A percentile compares a stretch with the other conserved stretches of the same genome.
Evolutionary conservation across 2,329 filamentous ascomycete species (phyloP).

Genomic region (Colletotrichum lini): DNA sequence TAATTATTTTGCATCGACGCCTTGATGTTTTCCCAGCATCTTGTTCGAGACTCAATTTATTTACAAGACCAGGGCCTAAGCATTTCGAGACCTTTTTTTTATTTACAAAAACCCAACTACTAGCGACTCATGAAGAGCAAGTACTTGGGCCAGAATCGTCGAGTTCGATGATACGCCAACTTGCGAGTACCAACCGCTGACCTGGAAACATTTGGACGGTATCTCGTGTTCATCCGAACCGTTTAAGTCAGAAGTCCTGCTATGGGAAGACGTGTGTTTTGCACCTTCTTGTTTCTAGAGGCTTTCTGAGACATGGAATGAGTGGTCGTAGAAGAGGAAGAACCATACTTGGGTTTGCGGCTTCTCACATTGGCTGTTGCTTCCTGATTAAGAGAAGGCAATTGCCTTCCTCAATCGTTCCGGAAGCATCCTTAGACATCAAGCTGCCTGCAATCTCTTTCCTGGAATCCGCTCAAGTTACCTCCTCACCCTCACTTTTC

Average conservation of each 20-base stretch:
- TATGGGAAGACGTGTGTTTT: neutral
- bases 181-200: neutral
- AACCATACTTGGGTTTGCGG: neutral
- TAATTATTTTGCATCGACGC: conserved; percentile 4
- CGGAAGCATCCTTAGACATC: neutral
- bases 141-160: neutral
- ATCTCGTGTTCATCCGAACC: neutral
- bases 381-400: conserved; percentile 2
- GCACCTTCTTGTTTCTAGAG: neutral
- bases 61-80: too few species aligned
- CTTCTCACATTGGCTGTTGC: neutral
- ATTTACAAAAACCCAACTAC: too few species aligned
- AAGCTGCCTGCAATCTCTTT: neutral
- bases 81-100: neutral
- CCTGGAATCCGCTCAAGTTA: too few species aligned
- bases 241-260: neutral
- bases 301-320: neutral
- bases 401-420: neutral
- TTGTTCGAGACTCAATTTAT: too few species aligned
- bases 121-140: neutral
- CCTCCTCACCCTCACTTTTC: neutral
- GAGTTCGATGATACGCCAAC: neutral
- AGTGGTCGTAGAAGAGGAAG: neutral
- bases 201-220: neutral
- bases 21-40: neutral